These are phyloP conservation scores for Solanum hybrid DNA, from an alignment of 305 asterid species.

Conservation along the genomic window DNA sequence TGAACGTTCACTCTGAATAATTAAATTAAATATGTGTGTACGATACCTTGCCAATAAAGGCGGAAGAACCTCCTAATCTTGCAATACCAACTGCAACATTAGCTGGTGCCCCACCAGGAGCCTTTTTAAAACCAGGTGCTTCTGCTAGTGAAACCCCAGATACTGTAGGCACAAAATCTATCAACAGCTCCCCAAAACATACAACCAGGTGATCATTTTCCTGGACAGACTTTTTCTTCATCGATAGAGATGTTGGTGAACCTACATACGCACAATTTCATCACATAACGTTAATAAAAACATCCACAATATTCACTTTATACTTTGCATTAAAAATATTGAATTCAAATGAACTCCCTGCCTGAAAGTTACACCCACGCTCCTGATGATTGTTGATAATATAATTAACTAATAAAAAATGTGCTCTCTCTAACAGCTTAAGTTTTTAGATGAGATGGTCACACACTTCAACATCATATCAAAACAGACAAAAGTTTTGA, in stretches of 20 bases:
- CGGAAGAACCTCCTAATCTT: conserved; percentile 27
- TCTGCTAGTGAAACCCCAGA: conserved; percentile 26
- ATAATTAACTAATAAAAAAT: too few relatives aligned
- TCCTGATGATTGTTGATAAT: too few relatives aligned
- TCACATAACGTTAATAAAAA: not conserved
- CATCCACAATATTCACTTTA: not conserved
- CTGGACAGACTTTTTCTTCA: not conserved
- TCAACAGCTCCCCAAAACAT: conserved; percentile 32
- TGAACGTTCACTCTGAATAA: not conserved
- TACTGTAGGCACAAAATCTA: conserved; percentile 24
- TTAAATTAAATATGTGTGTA: too few relatives aligned
- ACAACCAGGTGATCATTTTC: conserved; percentile 11
- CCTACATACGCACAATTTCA: not conserved
- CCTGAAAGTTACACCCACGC: too few relatives aligned
- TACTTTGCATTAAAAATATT: not conserved
- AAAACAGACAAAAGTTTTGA: too few relatives aligned
- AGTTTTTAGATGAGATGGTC: too few relatives aligned
- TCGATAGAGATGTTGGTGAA: conserved; percentile 1
- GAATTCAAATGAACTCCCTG: not conserved
- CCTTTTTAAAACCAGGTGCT: conserved; percentile 33
- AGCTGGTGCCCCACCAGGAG: conserved; percentile 37
- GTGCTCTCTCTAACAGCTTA: accelerated
- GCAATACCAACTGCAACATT: conserved; percentile 31
- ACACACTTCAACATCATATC: too few relatives aligned
- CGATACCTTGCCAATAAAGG: conserved; percentile 27